Base-by-base conservation (phyloP, 2,329 filamentous ascomycete species). In the Epichloe gansuensis region DNA sequence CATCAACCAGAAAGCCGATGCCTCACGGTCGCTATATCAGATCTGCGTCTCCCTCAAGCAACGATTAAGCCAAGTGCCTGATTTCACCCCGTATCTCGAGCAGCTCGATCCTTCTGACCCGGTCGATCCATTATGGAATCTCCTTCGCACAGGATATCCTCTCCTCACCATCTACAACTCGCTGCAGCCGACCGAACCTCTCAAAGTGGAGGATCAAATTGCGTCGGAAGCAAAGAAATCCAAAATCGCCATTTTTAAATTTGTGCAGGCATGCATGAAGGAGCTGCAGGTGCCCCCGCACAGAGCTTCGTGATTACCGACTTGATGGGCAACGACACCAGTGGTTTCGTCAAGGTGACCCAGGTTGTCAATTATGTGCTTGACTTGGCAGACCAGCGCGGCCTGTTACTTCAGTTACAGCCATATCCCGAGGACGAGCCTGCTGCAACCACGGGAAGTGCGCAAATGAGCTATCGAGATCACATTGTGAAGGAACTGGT, bases 1-100 rank as follows among this genome's bases (percentile, higher is more conserved):
- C 67, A 95, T 98, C 76, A 98, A 98, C 72, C 88, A 91, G 69
- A 87, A 88, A 67, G 93, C 91, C 66, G 91, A 95, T 67, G 91
- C 93, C 59, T 88, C 88, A 52, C 80, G 85, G 55, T 96, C 91
- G 11, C 81, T 98, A 25, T 98, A 95, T 69, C 91, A 97, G 69
- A 95, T 95, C 68, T 97, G 93, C 67, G 79, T 95, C 59, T 83
- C 85, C 51, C 75, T 97, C 56, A 88, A 88, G 66, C 83, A 85
- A 70, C 83, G 93, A 57, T 75, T 98, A 56, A 78, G 83, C 52
- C 85, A 86, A 59, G 90, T 97, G 8, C 90, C 90, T 4, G 86
- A 81, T 54, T 96, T 97, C 65, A 83, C 89, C 57, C 74, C 76
- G 17, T 85, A 86, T 65, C 72, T 95, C 61, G 74, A 80, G 50